These are phyloP conservation scores for Metarhizium guizhouense DNA, from an alignment of 2,329 filamentous ascomycete genomes.

Conservation along the genomic window DNA sequence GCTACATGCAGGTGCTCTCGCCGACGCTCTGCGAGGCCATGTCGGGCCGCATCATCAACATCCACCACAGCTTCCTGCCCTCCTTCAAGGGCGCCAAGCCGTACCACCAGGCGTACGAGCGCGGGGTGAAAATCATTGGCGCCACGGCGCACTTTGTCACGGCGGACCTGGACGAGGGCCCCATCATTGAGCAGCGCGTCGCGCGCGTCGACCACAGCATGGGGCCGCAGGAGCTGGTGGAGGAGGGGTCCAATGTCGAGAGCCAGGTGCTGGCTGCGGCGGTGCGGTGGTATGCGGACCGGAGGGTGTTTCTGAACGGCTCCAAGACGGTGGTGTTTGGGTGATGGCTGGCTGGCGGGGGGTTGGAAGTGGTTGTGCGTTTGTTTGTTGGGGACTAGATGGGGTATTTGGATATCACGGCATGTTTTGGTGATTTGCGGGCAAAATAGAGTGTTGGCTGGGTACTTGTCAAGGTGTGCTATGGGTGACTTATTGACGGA, in stretches of 20 bases:
- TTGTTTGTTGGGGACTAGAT: too few species aligned
- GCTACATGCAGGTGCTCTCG: constrained; percentile 82
- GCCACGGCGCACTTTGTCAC: constrained; percentile 83
- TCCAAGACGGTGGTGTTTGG: constrained; percentile 71
- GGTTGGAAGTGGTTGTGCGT: not conserved
- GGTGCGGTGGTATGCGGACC: constrained; percentile 77
- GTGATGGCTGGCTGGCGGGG: not conserved
- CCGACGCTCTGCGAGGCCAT: constrained; percentile 67
- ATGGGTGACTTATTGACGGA: too few species aligned
- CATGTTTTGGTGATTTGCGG: too few species aligned
- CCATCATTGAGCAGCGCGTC: constrained; percentile 81
- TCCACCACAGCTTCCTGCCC: constrained; percentile 80
- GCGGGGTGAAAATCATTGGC: constrained; percentile 82
- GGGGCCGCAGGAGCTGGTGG: constrained; percentile 66
- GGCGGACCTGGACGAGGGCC: constrained; percentile 75
- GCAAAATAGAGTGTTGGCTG: too few species aligned
- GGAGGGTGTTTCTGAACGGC: constrained; percentile 68
- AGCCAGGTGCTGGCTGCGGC: constrained; percentile 73
- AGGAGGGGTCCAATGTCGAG: constrained; percentile 77
- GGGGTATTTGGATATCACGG: too few species aligned
- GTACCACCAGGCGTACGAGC: constrained; percentile 80
- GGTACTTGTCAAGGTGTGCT: too few species aligned
- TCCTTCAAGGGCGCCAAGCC: constrained; percentile 84
- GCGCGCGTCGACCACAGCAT: constrained; percentile 68
- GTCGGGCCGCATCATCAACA: constrained; percentile 85